Base-by-base conservation (phyloP, 2,329 filamentous ascomycete genomes). In the Claviceps pazoutovae region DNA sequence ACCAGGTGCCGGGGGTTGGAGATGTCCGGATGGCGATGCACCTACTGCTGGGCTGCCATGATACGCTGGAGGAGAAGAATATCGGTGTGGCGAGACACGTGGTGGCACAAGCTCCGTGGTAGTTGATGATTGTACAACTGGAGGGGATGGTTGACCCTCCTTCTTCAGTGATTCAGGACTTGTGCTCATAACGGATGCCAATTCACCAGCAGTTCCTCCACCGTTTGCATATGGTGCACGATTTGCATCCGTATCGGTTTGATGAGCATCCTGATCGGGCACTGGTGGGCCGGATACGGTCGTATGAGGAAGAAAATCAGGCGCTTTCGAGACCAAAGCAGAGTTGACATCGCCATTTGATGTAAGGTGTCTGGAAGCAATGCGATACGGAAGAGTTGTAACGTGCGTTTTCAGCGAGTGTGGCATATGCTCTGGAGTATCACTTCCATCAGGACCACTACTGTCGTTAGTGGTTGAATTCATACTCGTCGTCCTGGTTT, bases 51-150 rank as follows among this genome's bases (percentile, higher is more conserved):
- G 59, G 34, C 64, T 61, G 50, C 67, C 64, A 51, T 70, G 68
- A 59, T 80, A 79, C 60, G 78, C 61, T 49, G 83, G 74, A 9
- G 84, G 82, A 2, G 82, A 82, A 4, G 83, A 84, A 58, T 82
- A 80, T 61, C 81, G 74, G 55, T 84, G 78, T 17, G 74, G 70
- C 47, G 66, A 68, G 49, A 49, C 45, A 34, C 26, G 46, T 45
- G 44, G 53, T 51, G 36, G 51, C 21, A 45, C 53, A 43, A 51
- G 14, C 37, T 53, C 48, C 14, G 51, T 46, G 39, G 23, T 37
- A 43, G 50, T 41, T 21, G 42, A 16, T 48, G 16, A 9, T 46
- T 54, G 50, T 50, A 48, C 42, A 30, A 52, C 45, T 5, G 36
- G 14, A 26, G 50, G 13, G 4, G 44, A 42, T 30, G 30, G 11